A percentile compares a stretch with the other conserved stretches of the same genome.
These are phyloP conservation scores for Corymbia citriodora DNA, from an alignment of 441 rosid species.

Conservation along the genomic window DNA sequence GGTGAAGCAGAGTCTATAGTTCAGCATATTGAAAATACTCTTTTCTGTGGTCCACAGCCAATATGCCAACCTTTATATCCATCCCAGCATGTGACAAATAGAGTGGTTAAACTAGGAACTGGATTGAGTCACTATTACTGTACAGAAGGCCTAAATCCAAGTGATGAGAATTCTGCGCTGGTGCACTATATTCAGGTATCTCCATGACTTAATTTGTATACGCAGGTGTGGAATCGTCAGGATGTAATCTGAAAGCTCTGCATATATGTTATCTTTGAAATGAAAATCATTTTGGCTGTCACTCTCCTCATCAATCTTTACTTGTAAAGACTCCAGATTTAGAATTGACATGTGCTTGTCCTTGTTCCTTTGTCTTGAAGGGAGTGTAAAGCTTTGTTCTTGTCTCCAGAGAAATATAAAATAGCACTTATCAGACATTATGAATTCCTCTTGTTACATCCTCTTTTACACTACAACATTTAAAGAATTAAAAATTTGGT, in stretches of 20 bases:
- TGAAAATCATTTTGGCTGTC: background rate
- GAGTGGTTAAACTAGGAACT: constrained; percentile 60
- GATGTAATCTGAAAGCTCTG: background rate
- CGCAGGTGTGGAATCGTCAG: background rate
- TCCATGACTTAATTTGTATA: background rate
- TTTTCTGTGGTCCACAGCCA: constrained; percentile 51
- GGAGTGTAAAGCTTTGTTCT: background rate
- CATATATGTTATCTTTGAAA: background rate
- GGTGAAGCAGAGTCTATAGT: constrained; percentile 64
- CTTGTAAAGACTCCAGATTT: background rate
- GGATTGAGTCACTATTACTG: constrained; percentile 52
- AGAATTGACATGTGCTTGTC: background rate
- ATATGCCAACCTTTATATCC: constrained; percentile 59
- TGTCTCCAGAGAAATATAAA: background rate
- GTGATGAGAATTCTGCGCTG: constrained; percentile 73
- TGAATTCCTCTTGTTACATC: background rate
- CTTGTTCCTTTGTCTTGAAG: background rate
- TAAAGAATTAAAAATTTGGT: background rate
- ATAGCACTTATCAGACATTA: background rate
- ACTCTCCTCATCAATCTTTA: background rate
- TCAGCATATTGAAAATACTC: constrained; percentile 50
- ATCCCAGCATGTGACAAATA: constrained; percentile 62
- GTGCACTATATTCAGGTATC: constrained; percentile 88
- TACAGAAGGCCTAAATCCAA: constrained; percentile 63
- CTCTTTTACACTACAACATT: background rate